Base-by-base conservation (phyloP, 1,284 basidiomycete genomes). In the Papiliotrema flavescens region DNA sequence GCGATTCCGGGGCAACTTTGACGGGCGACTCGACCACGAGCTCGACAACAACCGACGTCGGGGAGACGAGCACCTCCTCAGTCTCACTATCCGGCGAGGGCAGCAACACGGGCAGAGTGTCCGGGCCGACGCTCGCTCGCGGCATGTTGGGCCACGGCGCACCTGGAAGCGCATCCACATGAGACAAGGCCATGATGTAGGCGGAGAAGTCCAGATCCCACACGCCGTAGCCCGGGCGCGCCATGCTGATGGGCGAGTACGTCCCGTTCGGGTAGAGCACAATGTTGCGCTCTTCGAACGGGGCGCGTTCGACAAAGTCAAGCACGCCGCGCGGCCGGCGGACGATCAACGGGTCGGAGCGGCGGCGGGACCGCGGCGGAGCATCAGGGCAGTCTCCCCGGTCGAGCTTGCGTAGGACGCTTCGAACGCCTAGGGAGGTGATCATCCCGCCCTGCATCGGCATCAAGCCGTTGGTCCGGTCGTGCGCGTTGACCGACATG, bases 251-350 rank as follows among this genome's bases (percentile, higher is more conserved):
- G 19, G 65, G 67, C 24, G 65, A 64, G 56, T 58, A 64, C 4
- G 43, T 50, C 14, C 61, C 63, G 45, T 67, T 62, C 7, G 69
- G 59, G 53, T 57, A 69, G 41, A 57, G 69, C 8, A 69, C 64
- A 22, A 67, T 53, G 45, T 62, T 69, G 24, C 73, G 63, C 51
- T 74, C 70, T 58, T 74, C 73, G 44, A 66, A 74, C 2, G 71
- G 68, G n/a, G 60, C 59, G 23, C 73, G 67, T 17, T 52, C 47
- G 39, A 72, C 59, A 54, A 74, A 74, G 55, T 73, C 71, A 17
- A 55, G 47, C n/a, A 70, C 65, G 2, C 70, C 70, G 23, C 61
- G 53, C 4, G 69, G 65, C 44, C 68, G 61, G 19, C 52, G 50
- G 3, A 64, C 45, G 17, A 55, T 55, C 8, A 42, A 50, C 20